Percentiles rank a stretch among this genome's conserved stretches.
Evolutionary conservation across 169 alveolate species (phyloP).

Genomic region (Prorocentrum cordatum): DNA sequence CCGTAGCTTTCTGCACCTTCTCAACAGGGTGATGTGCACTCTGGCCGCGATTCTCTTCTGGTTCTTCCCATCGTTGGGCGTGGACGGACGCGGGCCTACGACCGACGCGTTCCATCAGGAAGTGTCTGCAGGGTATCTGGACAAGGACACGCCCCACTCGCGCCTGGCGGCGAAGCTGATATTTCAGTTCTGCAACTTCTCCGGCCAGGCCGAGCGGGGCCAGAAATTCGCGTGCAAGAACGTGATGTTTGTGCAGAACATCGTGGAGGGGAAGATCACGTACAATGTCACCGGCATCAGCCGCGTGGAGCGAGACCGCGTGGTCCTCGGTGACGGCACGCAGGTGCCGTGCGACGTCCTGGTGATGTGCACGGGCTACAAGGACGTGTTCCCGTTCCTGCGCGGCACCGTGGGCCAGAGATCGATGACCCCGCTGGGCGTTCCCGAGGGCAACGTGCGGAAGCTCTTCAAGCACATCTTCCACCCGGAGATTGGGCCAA

Average conservation of each 20-base stretch:
- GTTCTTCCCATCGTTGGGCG: slow-evolving; percentile 4
- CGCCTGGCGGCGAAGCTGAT: slow-evolving; percentile 2
- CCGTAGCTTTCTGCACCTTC: background rate
- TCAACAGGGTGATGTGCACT: slow-evolving; percentile 10
- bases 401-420: background rate
- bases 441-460: slow-evolving; percentile 19
- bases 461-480: slow-evolving; percentile 11
- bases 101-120: slow-evolving; percentile 6
- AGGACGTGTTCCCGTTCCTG: slow-evolving; percentile 28
- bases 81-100: background rate
- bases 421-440: background rate
- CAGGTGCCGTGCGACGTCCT: background rate
- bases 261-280: background rate
- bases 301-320: background rate
- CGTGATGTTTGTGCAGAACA: slow-evolving; percentile 19
- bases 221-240: slow-evolving; percentile 34
- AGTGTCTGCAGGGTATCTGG: background rate
- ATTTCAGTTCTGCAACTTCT: slow-evolving; percentile 5
- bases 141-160: slow-evolving; percentile 13
- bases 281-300: background rate
- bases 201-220: slow-evolving; percentile 5
- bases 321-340: background rate
- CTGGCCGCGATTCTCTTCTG: slow-evolving; percentile 7
- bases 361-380: slow-evolving; percentile 19
- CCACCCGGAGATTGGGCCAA: slow-evolving; percentile 5